Percentiles rank a stretch among this genome's conserved stretches.
Conservation (phyloP, 2,329 filamentous ascomycete genomes). For the Cadophora sp. region DNA sequence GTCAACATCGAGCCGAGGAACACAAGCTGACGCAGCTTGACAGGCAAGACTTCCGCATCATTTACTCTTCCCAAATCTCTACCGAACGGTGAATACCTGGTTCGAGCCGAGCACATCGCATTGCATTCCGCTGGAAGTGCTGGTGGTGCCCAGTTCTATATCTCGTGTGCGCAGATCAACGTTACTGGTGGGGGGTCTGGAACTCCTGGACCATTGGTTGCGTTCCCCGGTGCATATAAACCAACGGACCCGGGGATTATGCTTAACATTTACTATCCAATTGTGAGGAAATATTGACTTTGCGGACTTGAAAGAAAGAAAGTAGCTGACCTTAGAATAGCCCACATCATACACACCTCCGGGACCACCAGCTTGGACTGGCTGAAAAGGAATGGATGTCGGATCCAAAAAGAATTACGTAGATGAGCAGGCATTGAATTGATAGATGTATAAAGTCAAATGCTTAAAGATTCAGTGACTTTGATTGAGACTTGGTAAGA, state of each 20-base stretch:
- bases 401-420: neutral
- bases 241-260: conserved; percentile 46
- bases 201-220: conserved; percentile 45
- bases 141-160: conserved; percentile 39
- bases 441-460: neutral
- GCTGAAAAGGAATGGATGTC: conserved; percentile 1
- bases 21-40: neutral
- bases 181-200: conserved; percentile 51
- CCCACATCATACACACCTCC: conserved; percentile 38
- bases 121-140: conserved; percentile 29
- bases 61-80: conserved; percentile 45
- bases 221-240: conserved; percentile 47
- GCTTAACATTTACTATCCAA: conserved; percentile 46
- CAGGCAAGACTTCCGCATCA: conserved; percentile 13
- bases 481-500: too few relatives aligned
- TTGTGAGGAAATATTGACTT: conserved; percentile 29
- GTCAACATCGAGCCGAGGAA: neutral
- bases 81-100: conserved; percentile 47
- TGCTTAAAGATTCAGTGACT: too few relatives aligned
- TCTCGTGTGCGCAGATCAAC: conserved; percentile 51
- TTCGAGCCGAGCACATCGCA: conserved; percentile 46
- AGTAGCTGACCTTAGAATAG: conserved; percentile 12
- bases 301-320: neutral
- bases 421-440: neutral
- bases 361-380: conserved; percentile 38